Evolutionary conservation across 768 basidiomycete genomes (phyloP).

Genomic region (Termitomyces sp.): DNA sequence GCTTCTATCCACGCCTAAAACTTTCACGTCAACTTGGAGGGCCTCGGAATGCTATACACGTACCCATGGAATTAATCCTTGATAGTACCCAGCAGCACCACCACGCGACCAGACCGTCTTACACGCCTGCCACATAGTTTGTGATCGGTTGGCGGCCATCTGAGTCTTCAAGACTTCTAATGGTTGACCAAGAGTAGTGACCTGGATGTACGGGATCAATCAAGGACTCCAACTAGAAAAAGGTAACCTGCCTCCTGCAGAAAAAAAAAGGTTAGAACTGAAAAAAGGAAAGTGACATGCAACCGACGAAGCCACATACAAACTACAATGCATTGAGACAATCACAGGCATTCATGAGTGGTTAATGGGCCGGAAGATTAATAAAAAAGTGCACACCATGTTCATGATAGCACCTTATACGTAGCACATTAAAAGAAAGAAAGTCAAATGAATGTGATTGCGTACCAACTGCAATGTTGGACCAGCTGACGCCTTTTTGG

Average conservation of each 20-base stretch:
- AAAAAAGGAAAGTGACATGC: background rate
- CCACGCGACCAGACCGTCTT: conserved; percentile 89
- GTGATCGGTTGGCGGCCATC: conserved; percentile 95
- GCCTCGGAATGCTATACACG: conserved; percentile 17
- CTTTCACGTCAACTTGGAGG: conserved; percentile 3
- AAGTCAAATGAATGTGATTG: conserved; percentile 12
- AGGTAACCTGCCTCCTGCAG: conserved; percentile 63
- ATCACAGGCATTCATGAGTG: background rate
- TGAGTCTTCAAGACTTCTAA: conserved; percentile 98
- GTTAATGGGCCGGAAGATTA: background rate
- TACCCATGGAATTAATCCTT: conserved; percentile 99
- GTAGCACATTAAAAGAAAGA: conserved; percentile 14
- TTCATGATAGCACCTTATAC: conserved; percentile 91
- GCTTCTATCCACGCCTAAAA: conserved; percentile 97
- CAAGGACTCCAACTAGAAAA: background rate
- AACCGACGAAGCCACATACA: conserved; percentile 33
- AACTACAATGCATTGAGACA: conserved; percentile 31
- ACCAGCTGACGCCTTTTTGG: conserved; percentile 90
- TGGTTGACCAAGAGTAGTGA: conserved; percentile 97
- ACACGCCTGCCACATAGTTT: conserved; percentile 85
- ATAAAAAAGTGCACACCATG: conserved; percentile 60
- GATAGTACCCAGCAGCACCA: conserved; percentile 87
- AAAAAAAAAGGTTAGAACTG: background rate
- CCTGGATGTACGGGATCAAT: conserved; percentile 39
- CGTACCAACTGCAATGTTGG: conserved; percentile 92